phyloP scores from a whole-genome alignment of 768 basidiomycete genomes.

The Polyporus arcularius region DNA sequence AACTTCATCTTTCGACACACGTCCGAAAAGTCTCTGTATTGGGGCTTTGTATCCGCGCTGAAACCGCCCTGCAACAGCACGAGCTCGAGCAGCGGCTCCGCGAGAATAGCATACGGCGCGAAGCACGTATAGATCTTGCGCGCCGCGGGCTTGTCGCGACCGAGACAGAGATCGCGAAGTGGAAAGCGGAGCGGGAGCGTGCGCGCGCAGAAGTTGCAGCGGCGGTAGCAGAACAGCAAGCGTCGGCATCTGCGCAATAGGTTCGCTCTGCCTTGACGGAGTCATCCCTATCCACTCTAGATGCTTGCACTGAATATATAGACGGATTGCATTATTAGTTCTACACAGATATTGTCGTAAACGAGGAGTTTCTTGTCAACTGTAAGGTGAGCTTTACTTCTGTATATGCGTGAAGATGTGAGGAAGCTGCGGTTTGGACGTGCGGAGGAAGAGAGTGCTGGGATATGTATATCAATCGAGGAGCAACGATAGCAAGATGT shows the following conservation, averaged over 20 bases:
- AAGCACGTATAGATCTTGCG: constrained; percentile 76
- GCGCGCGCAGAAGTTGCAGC: neutral
- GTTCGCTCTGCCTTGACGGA: too few species aligned
- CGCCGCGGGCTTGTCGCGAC: constrained; percentile 76
- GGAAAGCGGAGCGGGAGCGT: constrained; percentile 52
- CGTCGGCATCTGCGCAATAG: constrained; percentile 1
- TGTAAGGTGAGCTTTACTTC: neutral
- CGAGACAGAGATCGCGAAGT: constrained; percentile 81
- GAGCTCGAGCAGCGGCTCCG: constrained; percentile 65
- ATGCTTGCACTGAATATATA: constrained; percentile 2
- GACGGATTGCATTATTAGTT: constrained; percentile 4
- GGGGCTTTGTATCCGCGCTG: constrained; percentile 76
- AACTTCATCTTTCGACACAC: neutral
- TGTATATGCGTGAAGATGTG: neutral
- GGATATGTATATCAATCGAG: neutral
- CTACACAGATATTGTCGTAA: neutral
- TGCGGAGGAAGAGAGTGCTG: neutral
- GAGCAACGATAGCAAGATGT: constrained; percentile 14
- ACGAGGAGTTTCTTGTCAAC: neutral
- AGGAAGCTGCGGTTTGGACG: neutral
- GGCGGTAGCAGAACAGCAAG: neutral
- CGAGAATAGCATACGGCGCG: constrained; percentile 68
- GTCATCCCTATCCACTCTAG: neutral
- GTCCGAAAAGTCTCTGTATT: constrained; percentile 49
- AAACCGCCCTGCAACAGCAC: constrained; percentile 70